These are phyloP conservation scores for Cercospora sp. DNA, from an alignment of 2,329 filamentous ascomycete species.

Conservation along the genomic window DNA sequence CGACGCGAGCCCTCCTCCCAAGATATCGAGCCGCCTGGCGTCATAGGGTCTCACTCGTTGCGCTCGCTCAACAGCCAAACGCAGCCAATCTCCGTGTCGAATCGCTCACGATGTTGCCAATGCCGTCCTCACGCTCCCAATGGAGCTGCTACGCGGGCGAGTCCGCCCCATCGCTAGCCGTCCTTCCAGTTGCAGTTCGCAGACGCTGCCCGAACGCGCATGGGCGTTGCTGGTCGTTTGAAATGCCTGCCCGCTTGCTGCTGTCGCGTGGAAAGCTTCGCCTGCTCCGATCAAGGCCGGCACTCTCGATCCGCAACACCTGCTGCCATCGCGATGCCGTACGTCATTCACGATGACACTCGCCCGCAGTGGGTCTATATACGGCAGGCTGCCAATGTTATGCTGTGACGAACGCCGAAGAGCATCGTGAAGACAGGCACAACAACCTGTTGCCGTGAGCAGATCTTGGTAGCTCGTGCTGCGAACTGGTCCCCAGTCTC, in stretches of 20 bases:
- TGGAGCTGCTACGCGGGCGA: not conserved
- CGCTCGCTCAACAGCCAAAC: not conserved
- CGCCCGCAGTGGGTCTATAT: slow-evolving; percentile 3
- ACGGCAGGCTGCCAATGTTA: not conserved
- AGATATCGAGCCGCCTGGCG: not conserved
- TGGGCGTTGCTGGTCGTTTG: not conserved
- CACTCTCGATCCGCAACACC: slow-evolving; percentile 7
- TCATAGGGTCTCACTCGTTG: not conserved
- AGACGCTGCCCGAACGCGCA: not conserved
- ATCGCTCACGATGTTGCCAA: not conserved
- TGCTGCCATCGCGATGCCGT: slow-evolving; percentile 6
- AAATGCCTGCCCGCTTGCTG: not conserved
- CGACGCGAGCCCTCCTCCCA: not conserved
- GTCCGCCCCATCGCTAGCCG: not conserved
- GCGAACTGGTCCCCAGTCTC: not conserved
- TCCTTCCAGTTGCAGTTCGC: not conserved
- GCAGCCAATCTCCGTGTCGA: not conserved
- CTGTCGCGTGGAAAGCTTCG: slow-evolving; percentile 16
- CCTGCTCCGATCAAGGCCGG: slow-evolving; percentile 13
- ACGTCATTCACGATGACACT: slow-evolving; percentile 18
- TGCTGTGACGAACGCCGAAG: not conserved
- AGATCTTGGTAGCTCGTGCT: not conserved
- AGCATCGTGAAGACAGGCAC: not conserved
- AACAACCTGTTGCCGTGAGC: not conserved
- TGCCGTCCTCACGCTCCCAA: not conserved